phyloP scores from a whole-genome alignment of 73 alveolate genomes.

The Paramecium primaurelia region DNA sequence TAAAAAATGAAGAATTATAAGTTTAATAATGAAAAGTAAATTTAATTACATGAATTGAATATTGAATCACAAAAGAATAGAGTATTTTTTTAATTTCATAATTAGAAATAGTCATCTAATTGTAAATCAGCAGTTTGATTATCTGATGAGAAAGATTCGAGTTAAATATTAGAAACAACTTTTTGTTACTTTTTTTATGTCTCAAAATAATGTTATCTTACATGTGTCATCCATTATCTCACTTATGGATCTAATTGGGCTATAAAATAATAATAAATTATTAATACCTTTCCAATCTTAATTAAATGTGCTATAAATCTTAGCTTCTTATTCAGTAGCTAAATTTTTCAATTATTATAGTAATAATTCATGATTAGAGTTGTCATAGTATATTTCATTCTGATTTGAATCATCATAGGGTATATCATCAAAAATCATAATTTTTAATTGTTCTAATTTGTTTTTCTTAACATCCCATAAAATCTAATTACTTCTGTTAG shows the following conservation, averaged over 20 bases:
- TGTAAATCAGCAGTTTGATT: neutral
- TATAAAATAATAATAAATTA: neutral
- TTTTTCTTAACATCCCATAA: neutral
- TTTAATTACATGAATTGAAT: neutral
- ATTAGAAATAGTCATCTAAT: neutral
- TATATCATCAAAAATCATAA: neutral
- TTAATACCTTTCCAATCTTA: neutral
- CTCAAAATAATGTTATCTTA: neutral
- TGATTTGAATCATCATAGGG: neutral
- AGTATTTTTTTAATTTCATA: neutral
- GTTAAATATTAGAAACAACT: neutral
- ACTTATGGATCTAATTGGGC: neutral
- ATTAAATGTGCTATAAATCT: neutral
- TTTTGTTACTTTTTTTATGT: neutral
- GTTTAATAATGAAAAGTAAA: neutral
- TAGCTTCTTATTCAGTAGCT: neutral
- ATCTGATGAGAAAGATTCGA: neutral
- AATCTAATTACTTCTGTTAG: conserved; percentile 13
- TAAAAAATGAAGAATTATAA: neutral
- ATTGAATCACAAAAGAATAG: neutral
- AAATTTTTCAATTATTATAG: neutral
- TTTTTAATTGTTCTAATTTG: neutral
- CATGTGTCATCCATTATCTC: neutral
- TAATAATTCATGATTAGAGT: neutral
- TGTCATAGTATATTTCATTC: neutral